Evolutionary conservation across 1,284 basidiomycete genomes (phyloP), one percentile per base, ranked within the genome.

Genomic region (Erythrobasidium hasegawianum): DNA sequence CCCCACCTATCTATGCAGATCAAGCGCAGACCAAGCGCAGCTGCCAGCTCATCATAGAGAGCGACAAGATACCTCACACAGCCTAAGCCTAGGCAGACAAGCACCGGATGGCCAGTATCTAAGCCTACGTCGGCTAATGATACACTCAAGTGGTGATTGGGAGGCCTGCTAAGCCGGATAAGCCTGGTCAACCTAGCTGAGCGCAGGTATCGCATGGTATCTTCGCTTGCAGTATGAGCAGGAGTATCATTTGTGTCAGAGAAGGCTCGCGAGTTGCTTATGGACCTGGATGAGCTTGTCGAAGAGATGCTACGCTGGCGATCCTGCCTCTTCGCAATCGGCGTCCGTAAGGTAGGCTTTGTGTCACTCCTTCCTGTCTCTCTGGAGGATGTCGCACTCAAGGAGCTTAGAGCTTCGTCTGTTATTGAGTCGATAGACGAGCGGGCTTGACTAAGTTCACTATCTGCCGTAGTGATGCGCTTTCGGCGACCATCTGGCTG

Each of bases 1-100:
- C 95, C 95, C 95, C 95, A 97, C 49, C 95, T 84, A 77, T 98
- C 95, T 72, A 98, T 87, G 57, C 94, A 95, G 73, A 98, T 92
- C 56, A 98, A 80, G 54, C 95, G 81, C 27, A 98, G 81, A 1
- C 87, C 87, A 65, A 96, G 79, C 57, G 87, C 88, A 68, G 87
- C 84, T 13, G 95, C 95, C 83, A 97, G 88, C 75, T 97, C 95
- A 76, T 97, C 94, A 76, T 95, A 97, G 43, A 97, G 78, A 4
- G 90, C 93, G 80, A 96, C 87, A 62, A 97, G 83, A 77, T 97
- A 93, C 33, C 95, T 83, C 4, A 97, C 94, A 73, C 90, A 92
- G 2, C 95, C 94, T 29, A 97, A 77, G 0, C 95, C 95, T 60
- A 98, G 83, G 76, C 95, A 97, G 10, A 97, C 83, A 50, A 97